Evolutionary conservation across 768 basidiomycete species (phyloP), one percentile per base, ranked within the genome.

Genomic region (Agrocybe pediades): DNA sequence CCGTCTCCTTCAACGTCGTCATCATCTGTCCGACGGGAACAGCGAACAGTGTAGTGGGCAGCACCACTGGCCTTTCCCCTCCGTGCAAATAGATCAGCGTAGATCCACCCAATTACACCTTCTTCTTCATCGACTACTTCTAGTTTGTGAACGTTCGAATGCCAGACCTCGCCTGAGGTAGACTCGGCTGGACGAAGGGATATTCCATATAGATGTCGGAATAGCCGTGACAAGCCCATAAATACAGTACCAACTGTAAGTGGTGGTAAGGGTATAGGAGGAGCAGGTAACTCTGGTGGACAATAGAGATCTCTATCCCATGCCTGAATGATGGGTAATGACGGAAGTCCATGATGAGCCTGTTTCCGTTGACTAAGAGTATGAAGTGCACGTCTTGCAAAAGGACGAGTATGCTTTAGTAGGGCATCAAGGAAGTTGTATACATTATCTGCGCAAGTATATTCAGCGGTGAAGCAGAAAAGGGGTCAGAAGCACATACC

Each of bases 261-360:
- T 24, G 85, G 80, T 24, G 86, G 84, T 56, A 92, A 73, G 56
- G 90, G 71, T 68, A 89, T 74, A 51, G 89, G 84, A 23, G 92
- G 88, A 11, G 86, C 82, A 24, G 87, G 86, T 9, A 85, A 83
- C 68, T 90, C 86, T 3, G 86, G 86, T 0, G 89, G 88, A 53
- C 92, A 89, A 69, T 94, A 98, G 67, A 87, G 96, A 60, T 98
- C 95, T 59, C 95, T 82, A 71, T 98, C 97, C 97, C 97, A 99
- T n/a, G 94, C 87, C 58, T 96, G 83, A 46, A 98, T 83, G 20
- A 74, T 73, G 40, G 89, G 89, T 42, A 81, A 72, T 19, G 77
- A 71, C 0, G 78, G 72, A 1, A 84, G 76, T 19, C 75, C 71
- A 24, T 93, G 81, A 61, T 90, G 87, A 8, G 75, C 76, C 66